A percentile compares a stretch with the other conserved stretches of the same genome.
Conservation (phyloP, 805 yeast species). For the Nakazawaea peltata region DNA sequence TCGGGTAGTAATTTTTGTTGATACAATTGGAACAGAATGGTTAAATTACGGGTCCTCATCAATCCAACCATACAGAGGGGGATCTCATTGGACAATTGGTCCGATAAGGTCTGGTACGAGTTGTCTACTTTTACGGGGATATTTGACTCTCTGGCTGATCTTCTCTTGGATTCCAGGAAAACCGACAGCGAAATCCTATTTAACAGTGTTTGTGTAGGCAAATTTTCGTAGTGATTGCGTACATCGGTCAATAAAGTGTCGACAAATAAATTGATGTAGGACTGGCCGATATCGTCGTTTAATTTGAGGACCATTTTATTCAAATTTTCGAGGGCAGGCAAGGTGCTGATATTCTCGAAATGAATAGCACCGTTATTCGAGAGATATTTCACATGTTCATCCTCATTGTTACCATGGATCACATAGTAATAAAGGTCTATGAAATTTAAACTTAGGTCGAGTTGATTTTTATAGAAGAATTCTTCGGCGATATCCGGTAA, state of each 20-base stretch:
- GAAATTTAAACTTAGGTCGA: slow-evolving; percentile 47
- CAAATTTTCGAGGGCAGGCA: slow-evolving; percentile 44
- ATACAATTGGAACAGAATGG: slow-evolving; percentile 53
- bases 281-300: slow-evolving; percentile 58
- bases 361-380: slow-evolving; percentile 11
- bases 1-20: slow-evolving; percentile 65
- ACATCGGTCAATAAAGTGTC: slow-evolving; percentile 54
- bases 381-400: slow-evolving; percentile 1
- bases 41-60: slow-evolving; percentile 51
- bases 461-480: slow-evolving; percentile 34
- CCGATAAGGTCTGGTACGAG: slow-evolving; percentile 29
- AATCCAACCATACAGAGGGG: slow-evolving; percentile 45
- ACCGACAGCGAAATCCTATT: slow-evolving; percentile 30
- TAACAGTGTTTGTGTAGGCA: slow-evolving; percentile 40
- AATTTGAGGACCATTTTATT: slow-evolving; percentile 46
- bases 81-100: slow-evolving; percentile 34
- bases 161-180: slow-evolving; percentile 9
- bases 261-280: slow-evolving; percentile 53
- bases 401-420: slow-evolving; percentile 40
- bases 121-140: slow-evolving; percentile 22
- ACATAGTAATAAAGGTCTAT: slow-evolving; percentile 51
- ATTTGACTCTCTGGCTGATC: slow-evolving; percentile 16
- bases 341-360: slow-evolving; percentile 29
- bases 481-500: slow-evolving; percentile 43
- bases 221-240: slow-evolving; percentile 43